Evolutionary conservation across 2,329 filamentous ascomycete genomes (phyloP), one percentile per base, ranked within the genome.

Genomic region (Ambrosiella xylebori): DNA sequence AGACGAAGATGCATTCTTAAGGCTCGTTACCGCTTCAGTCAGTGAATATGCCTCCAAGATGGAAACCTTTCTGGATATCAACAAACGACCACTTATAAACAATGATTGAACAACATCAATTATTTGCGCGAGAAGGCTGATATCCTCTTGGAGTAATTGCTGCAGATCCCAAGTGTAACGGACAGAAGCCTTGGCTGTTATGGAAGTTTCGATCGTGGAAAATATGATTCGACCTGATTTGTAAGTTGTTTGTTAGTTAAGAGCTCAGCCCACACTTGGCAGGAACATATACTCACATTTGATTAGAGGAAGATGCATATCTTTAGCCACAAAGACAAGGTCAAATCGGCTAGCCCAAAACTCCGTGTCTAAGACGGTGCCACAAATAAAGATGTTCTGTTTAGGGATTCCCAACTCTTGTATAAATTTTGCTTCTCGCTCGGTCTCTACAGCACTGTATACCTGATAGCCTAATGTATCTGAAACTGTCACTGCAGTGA

Each of bases 401-500:
- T 19, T 19, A 2, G 64, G 62, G 3, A 79, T 58, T 0, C 69
- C 68, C 49, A 68, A 66, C 0, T 64, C 17, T 3, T 65, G 56
- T 1, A 80, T 63, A 2, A 69, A 57, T 0, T 64, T 51, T 8
- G 67, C 68, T 59, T 80, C 74, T 1, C 65, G 61, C 0, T 64
- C 50, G 1, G 62, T 53, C 5, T 63, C 60, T 0, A 74, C 70
- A 0, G 72, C 77, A 1, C 67, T 68, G 57, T 73, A 74, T 1
- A 79, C 63, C 1, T 70, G 66, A 7, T 69, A 70, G 0, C 69
- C 73, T 6, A 66, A 61, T 1, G 65, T 58, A 50, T 63, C 65
- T 27, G 72, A 71, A 2, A 77, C 61, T 9, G 69, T 66, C 2
- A 78, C 62, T 1, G 73, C 74, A 8, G 71, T 71, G 41, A 73